A percentile compares a stretch with the other conserved stretches of the same genome.
These are phyloP conservation scores for Ascochyta pisi DNA, from an alignment of 2,329 filamentous ascomycete species.

Conservation along the genomic window DNA sequence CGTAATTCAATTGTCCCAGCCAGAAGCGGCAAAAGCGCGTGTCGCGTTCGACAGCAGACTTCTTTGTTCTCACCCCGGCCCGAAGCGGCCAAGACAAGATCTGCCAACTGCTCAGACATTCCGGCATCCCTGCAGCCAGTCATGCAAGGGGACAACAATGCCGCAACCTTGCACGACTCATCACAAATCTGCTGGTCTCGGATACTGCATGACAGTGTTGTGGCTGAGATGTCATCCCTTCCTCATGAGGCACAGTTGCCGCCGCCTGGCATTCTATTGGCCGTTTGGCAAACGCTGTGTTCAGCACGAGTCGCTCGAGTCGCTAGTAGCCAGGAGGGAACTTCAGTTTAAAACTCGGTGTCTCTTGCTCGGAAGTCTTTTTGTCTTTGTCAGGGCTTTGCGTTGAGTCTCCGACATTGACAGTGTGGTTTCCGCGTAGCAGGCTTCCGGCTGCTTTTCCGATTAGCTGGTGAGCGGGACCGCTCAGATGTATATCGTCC, in stretches of 20 bases:
- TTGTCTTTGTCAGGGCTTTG: conserved; percentile 13
- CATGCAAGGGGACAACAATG: conserved; percentile 48
- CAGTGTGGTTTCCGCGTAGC: conserved; percentile 39
- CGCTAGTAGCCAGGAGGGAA: conserved; percentile 45
- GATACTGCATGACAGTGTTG: conserved; percentile 21
- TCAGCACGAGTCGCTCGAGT: conserved; percentile 28
- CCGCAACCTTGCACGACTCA: conserved; percentile 21
- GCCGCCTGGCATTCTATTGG: neutral
- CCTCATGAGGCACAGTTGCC: conserved; percentile 8
- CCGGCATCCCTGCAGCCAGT: conserved; percentile 33
- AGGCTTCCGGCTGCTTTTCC: conserved; percentile 45
- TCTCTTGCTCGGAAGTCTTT: conserved; percentile 22
- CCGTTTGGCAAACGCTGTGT: conserved; percentile 11
- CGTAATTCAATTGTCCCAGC: conserved; percentile 47
- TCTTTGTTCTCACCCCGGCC: conserved; percentile 46
- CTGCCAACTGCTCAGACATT: conserved; percentile 44
- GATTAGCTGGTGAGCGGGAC: conserved; percentile 45
- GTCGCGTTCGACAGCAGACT: conserved; percentile 36
- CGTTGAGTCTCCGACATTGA: conserved; percentile 31
- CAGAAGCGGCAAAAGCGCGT: conserved; percentile 37
- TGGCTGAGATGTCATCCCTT: conserved; percentile 28
- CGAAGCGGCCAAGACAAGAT: conserved; percentile 43
- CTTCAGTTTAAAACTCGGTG: conserved; percentile 35
- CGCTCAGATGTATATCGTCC: conserved; percentile 46
- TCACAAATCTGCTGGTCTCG: conserved; percentile 24